Percentiles rank a stretch among this genome's conserved stretches.
These are phyloP conservation scores for Cordyceps javanica DNA, from an alignment of 2,329 filamentous ascomycete genomes.

Conservation along the genomic window DNA sequence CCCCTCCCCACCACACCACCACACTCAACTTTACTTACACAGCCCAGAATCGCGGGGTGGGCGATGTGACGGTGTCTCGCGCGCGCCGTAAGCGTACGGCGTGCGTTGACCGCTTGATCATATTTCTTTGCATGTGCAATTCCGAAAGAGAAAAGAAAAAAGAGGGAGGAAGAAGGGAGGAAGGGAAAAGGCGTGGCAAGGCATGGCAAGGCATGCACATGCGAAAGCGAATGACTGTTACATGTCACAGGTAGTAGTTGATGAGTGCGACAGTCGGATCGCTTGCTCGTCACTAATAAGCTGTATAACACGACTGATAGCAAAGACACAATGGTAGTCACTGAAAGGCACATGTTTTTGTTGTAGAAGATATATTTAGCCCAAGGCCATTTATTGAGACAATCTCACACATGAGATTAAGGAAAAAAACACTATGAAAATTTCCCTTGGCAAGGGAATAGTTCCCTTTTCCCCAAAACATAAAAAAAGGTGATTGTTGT, in stretches of 20 bases:
- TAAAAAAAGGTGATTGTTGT: constrained; percentile 1
- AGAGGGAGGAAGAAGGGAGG: not conserved
- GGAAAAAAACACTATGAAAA: constrained; percentile 9
- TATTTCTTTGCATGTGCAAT: constrained; percentile 2
- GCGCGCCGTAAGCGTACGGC: not conserved
- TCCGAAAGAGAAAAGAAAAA: not conserved
- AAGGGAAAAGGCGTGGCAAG: too few relatives aligned
- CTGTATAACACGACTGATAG: too few relatives aligned
- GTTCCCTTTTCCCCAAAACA: not conserved
- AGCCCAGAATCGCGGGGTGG: not conserved
- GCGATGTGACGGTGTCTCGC: constrained; percentile 7
- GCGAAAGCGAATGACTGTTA: too few relatives aligned
- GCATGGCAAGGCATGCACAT: too few relatives aligned
- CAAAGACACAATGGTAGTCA: not conserved
- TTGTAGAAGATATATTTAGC: not conserved
- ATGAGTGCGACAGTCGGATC: too few relatives aligned
- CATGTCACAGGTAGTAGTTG: too few relatives aligned
- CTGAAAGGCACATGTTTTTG: not conserved
- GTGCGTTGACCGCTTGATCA: not conserved
- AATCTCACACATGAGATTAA: constrained; percentile 1
- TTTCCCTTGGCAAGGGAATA: not conserved
- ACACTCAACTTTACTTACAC: constrained; percentile 2
- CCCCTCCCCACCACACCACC: not conserved
- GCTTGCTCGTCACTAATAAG: too few relatives aligned
- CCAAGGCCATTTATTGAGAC: not conserved